These are phyloP conservation scores for Pinus tabuliformis DNA, from an alignment of 75 land plant genomes.

Conservation along the genomic window DNA sequence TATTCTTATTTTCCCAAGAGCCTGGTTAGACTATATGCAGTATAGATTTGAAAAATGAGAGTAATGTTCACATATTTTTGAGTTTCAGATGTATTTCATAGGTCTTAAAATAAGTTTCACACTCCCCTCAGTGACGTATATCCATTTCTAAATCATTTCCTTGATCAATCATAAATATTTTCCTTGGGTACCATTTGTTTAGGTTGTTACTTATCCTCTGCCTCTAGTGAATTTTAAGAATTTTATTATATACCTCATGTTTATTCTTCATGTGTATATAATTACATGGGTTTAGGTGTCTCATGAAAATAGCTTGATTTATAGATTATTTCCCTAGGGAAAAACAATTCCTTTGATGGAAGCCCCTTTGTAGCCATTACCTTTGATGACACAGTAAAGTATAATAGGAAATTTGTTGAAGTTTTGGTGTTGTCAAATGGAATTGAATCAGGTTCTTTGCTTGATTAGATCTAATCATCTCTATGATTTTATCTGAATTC, in stretches of 20 bases:
- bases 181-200: background rate
- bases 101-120: background rate
- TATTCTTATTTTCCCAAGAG: background rate
- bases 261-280: background rate
- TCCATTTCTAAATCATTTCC: background rate
- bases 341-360: too few species aligned
- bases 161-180: background rate
- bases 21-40: background rate
- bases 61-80: background rate
- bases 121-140: background rate
- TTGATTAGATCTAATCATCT: too few species aligned
- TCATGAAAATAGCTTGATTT: background rate
- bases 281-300: background rate
- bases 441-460: background rate
- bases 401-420: background rate
- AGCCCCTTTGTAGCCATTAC: background rate
- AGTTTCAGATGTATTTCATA: too few species aligned
- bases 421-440: background rate
- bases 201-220: too few species aligned
- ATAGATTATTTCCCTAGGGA: background rate
- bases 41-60: background rate
- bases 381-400: background rate
- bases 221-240: background rate
- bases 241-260: background rate
- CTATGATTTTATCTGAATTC: background rate